Evolutionary conservation across 2,329 filamentous ascomycete species (phyloP), one percentile per base, ranked within the genome.

Genomic region (Amylocarpus encephaloides): DNA sequence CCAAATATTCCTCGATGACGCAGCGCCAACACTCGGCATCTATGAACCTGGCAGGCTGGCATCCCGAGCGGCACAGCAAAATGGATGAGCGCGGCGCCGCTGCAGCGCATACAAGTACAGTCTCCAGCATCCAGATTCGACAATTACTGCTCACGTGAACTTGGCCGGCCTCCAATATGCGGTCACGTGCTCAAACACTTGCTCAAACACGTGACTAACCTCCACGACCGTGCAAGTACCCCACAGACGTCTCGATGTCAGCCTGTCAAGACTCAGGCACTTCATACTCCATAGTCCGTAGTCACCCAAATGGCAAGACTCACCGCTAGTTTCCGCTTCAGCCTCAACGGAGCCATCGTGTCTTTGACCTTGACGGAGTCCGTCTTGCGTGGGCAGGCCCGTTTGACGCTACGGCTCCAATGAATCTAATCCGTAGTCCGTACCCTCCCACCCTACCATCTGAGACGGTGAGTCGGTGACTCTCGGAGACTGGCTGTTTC

Each of bases 291-390:
- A n/a, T n/a, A n/a, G n/a, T n/a, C n/a, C n/a, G n/a, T n/a, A n/a
- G n/a, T n/a, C n/a, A n/a, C n/a, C n/a, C n/a, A n/a, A n/a, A n/a
- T n/a, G n/a, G n/a, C n/a, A 77, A 55, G 58, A 67, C 9, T 51
- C 47, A 13, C 49, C 67, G 0, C 59, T 76, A 0, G 56, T 67
- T 12, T 61, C 63, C 16, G n/a, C n/a, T n/a, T n/a, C n/a, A 70
- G 71, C 61, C 67, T 78, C 0, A 64, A 72, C 41, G 65, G 65
- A 22, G 75, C 74, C 6, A 70, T 77, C 70, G 75, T 13, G 74
- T 69, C 33, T 75, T 78, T 50, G 75, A 78, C 55, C 74, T 71
- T 56, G 73, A n/a, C n/a, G n/a, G n/a, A n/a, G n/a, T n/a, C n/a
- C n/a, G n/a, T n/a, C n/a, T n/a, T n/a, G n/a, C n/a, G n/a, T n/a